Percentiles rank a stretch among this genome's conserved stretches.
Evolutionary conservation across 2,329 filamentous ascomycete genomes (phyloP).

Genomic region (Cytospora paraplurivora): DNA sequence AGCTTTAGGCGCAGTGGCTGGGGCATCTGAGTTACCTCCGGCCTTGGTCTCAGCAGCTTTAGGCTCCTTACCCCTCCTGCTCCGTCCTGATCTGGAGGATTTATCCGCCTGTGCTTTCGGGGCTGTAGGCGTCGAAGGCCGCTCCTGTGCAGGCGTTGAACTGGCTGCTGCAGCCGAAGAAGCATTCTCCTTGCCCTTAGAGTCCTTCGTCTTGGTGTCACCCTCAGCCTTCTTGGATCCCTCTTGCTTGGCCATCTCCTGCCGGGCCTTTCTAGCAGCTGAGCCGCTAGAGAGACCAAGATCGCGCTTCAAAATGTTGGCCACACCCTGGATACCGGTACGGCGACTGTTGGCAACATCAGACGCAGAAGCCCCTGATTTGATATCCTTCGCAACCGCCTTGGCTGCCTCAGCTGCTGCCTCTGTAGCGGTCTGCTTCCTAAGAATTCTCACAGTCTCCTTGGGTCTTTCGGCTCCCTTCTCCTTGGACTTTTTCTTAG

Average conservation of each 20-base stretch:
- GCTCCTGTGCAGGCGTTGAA: constrained; percentile 22
- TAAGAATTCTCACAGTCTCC: constrained; percentile 65
- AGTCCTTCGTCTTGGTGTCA: constrained; percentile 46
- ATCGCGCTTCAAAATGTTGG: constrained; percentile 66
- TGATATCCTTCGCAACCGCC: constrained; percentile 43
- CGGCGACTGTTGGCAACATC: constrained; percentile 57
- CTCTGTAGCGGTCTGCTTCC: constrained; percentile 58
- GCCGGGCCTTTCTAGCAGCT: constrained; percentile 61
- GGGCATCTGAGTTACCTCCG: constrained; percentile 33
- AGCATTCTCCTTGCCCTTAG: constrained; percentile 31
- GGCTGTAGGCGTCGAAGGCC: constrained; percentile 34
- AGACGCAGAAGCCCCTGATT: constrained; percentile 33
- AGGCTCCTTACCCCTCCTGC: constrained; percentile 31
- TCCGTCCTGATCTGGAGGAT: constrained; percentile 29
- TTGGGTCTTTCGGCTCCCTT: constrained; percentile 54
- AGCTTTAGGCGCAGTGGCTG: constrained; percentile 35
- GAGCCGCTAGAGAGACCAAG: constrained; percentile 65
- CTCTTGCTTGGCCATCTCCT: constrained; percentile 51
- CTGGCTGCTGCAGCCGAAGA: constrained; percentile 29
- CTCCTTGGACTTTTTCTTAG: constrained; percentile 57
- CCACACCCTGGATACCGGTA: constrained; percentile 64
- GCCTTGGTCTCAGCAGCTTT: constrained; percentile 31
- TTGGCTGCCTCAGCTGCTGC: constrained; percentile 51
- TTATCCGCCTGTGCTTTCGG: constrained; percentile 34
- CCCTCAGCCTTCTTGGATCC: constrained; percentile 48